These are phyloP conservation scores for Mallotus nudiflorus DNA, from an alignment of 345 rosid genomes.

Conservation along the genomic window DNA sequence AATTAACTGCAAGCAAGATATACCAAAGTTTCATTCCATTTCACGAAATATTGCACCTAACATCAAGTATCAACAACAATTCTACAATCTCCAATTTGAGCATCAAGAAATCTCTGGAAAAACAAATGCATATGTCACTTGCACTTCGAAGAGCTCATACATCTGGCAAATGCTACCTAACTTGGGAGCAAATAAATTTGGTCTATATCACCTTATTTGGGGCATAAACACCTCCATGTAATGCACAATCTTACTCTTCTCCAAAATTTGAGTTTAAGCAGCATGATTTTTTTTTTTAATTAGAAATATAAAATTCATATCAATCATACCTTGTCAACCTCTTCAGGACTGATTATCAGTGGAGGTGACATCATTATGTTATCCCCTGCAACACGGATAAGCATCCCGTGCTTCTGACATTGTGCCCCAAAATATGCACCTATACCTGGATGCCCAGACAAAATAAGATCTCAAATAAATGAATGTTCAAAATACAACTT, in stretches of 20 bases:
- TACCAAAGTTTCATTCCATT: background rate
- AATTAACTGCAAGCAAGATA: constrained; percentile 51
- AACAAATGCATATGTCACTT: too few relatives aligned
- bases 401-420: constrained; percentile 75
- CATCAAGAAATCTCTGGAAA: too few relatives aligned
- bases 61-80: background rate
- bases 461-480: background rate
- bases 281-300: background rate
- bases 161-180: too few relatives aligned
- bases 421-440: constrained; percentile 88
- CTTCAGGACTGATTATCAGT: constrained; percentile 58
- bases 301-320: background rate
- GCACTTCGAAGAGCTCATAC: too few relatives aligned
- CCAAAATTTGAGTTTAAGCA: too few relatives aligned
- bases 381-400: constrained; percentile 91
- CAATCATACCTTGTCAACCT: constrained; percentile 66
- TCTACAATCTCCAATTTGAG: background rate
- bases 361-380: constrained; percentile 95
- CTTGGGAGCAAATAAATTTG: too few relatives aligned
- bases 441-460: constrained; percentile 45
- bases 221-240: too few relatives aligned
- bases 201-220: too few relatives aligned
- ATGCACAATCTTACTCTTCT: too few relatives aligned
- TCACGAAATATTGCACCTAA: background rate
- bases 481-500: too few relatives aligned